Percentiles rank a stretch among this genome's conserved stretches.
These are phyloP conservation scores for Geotrichum aggregatum DNA, from an alignment of 1,139 yeast genomes.

Conservation along the genomic window DNA sequence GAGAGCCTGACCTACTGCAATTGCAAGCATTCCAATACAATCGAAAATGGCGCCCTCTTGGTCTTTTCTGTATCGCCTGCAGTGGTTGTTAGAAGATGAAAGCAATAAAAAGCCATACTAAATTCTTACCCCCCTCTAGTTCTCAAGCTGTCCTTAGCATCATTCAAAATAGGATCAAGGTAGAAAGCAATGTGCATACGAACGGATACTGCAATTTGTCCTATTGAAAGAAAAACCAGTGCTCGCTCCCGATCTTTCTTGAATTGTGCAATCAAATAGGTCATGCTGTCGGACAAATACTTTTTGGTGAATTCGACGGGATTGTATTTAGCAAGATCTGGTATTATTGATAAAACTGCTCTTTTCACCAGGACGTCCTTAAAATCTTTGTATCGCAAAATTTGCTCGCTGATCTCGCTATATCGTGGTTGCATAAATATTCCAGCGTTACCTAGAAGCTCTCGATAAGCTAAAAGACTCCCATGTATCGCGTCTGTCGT, in stretches of 20 bases:
- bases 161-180: conserved; percentile 78
- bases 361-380: conserved; percentile 70
- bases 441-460: conserved; percentile 63
- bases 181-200: conserved; percentile 85
- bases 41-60: conserved; percentile 85
- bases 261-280: conserved; percentile 72
- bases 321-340: conserved; percentile 75
- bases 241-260: conserved; percentile 75
- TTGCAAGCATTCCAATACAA: conserved; percentile 80
- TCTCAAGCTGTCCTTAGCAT: conserved; percentile 75
- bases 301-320: conserved; percentile 72
- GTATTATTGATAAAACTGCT: conserved; percentile 77
- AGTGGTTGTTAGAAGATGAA: conserved; percentile 16
- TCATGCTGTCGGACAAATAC: conserved; percentile 74
- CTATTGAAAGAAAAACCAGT: conserved; percentile 76
- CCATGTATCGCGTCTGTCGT: conserved; percentile 75
- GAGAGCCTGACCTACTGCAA: conserved; percentile 91
- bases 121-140: conserved; percentile 47
- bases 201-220: conserved; percentile 78
- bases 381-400: conserved; percentile 72
- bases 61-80: conserved; percentile 56
- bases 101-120: background rate
- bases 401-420: conserved; percentile 71
- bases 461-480: conserved; percentile 75
- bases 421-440: conserved; percentile 67